Base-by-base conservation (phyloP, 2,329 filamentous ascomycete species). In the Trichoderma sp. region DNA sequence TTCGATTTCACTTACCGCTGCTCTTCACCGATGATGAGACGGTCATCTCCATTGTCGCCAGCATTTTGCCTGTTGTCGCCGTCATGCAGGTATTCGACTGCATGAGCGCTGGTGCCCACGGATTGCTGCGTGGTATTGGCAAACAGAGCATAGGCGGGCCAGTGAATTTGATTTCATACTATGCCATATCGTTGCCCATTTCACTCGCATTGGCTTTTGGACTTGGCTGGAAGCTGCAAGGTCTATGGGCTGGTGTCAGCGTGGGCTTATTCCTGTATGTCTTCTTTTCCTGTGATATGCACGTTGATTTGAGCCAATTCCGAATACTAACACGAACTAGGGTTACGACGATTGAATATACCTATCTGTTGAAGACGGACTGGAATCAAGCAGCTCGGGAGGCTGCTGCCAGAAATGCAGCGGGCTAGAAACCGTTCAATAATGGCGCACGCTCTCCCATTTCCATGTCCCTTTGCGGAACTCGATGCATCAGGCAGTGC, bases 71-170 rank as follows among this genome's bases (percentile, higher is more conserved):
- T 0, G 81, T 97, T 3, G 93, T 92, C 70, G 94, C 94, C 0
- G 86, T 93, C 1, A 96, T 97, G 84, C 94, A 98, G 78, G 85
- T 97, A 28, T 94, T 96, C 74, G 95, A 99, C 78, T 89, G 91
- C 1, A 78, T 97, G 21, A 89, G 92, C 0, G 87, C 91, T 3
- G 90, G 90, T 49, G 93, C 92, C 68, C 94, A 96, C 75, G 95
- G 94, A 32, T 85, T 97, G 49, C 85, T 98, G 32, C 87, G 96
- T 52, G 95, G 95, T 14, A 87, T 98, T 18, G 96, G 96, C 3
- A 88, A 92, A 69, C 95, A 98, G 79, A 90, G 93, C 72, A 89
- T 98, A 68, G 95, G 95, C 14, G 94, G 95, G 0, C 97, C 95
- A 74, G 90, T 94, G 8, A 96, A 96, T 75, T 81, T 98, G 2